Conservation (phyloP, 345 rosid genomes). For the Abelmoschus esculentus region DNA sequence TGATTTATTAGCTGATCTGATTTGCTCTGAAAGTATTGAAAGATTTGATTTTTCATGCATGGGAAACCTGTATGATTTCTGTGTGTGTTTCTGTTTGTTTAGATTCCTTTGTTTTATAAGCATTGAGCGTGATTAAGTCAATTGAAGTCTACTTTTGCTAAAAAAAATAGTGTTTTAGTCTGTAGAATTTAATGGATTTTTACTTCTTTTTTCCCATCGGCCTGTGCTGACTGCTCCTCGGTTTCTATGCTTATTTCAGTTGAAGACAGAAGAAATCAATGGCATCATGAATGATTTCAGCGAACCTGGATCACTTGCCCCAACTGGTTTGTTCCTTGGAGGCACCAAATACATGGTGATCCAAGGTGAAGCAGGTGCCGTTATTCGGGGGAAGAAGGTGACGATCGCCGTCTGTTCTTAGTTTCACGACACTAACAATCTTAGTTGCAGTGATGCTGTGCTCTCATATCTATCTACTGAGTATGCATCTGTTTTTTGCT, state of each 20-base stretch:
- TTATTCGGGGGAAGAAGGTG: slow-evolving; percentile 91
- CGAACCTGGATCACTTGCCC: slow-evolving; percentile 88
- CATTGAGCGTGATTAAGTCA: background rate
- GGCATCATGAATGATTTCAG: slow-evolving; percentile 48
- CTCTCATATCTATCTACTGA: background rate
- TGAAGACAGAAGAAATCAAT: slow-evolving; percentile 55
- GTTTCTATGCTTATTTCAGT: slow-evolving; percentile 33
- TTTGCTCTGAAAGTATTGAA: background rate
- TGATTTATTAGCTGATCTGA: slow-evolving; percentile 7
- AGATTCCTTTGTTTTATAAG: background rate
- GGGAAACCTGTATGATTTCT: background rate
- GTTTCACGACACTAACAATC: background rate
- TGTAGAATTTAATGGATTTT: background rate
- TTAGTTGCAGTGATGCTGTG: too few relatives aligned
- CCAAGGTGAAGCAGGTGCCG: slow-evolving; percentile 83
- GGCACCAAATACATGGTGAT: slow-evolving; percentile 83
- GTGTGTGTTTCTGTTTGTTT: background rate
- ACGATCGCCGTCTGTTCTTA: background rate
- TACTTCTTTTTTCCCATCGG: background rate
- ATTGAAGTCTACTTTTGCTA: background rate
- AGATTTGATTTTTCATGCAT: background rate
- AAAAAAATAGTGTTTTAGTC: too few relatives aligned
- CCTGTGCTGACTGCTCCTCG: slow-evolving; percentile 1
- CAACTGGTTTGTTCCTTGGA: slow-evolving; percentile 66
- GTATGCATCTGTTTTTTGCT: background rate